Conservation (phyloP, 176 grass and related monocot genomes). For the Eleusine coracana region DNA sequence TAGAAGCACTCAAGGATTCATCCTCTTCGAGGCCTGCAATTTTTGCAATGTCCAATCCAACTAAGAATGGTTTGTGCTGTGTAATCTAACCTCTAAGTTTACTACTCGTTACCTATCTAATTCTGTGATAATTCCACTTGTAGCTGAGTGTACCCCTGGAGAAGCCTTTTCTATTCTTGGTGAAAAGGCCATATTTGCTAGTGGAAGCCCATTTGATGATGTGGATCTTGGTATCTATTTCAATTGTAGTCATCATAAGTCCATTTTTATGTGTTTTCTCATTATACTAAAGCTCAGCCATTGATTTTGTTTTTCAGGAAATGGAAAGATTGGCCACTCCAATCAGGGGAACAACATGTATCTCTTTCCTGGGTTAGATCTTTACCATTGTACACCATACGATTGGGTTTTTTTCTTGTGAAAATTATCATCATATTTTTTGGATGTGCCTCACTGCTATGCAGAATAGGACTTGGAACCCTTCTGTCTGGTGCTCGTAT, state of each 20-base stretch:
- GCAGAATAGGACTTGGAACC: constrained; percentile 95
- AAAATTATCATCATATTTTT: constrained; percentile 30
- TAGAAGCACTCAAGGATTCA: constrained; percentile 91
- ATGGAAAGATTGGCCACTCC: constrained; percentile 88
- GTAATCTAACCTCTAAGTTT: constrained; percentile 38
- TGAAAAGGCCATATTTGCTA: constrained; percentile 85
- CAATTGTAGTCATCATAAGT: background rate
- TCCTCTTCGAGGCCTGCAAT: constrained; percentile 84
- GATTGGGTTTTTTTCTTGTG: constrained; percentile 29
- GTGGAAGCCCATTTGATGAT: constrained; percentile 90
- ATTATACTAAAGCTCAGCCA: background rate
- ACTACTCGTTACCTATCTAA: constrained; percentile 35
- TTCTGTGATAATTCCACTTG: constrained; percentile 39
- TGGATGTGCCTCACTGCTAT: constrained; percentile 8
- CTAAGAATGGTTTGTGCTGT: constrained; percentile 77
- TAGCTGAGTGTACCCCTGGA: constrained; percentile 92
- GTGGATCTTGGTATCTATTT: constrained; percentile 79
- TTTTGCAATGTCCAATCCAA: constrained; percentile 99
- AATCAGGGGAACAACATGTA: constrained; percentile 99
- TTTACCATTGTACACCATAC: constrained; percentile 31
- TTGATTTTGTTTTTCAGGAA: constrained; percentile 52
- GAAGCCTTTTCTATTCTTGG: constrained; percentile 91
- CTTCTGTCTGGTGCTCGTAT: constrained; percentile 89
- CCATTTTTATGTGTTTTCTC: constrained; percentile 1
- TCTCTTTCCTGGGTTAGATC: constrained; percentile 95